phyloP scores from a whole-genome alignment of 2,329 filamentous ascomycete species.

The Graphilbum sp. region DNA sequence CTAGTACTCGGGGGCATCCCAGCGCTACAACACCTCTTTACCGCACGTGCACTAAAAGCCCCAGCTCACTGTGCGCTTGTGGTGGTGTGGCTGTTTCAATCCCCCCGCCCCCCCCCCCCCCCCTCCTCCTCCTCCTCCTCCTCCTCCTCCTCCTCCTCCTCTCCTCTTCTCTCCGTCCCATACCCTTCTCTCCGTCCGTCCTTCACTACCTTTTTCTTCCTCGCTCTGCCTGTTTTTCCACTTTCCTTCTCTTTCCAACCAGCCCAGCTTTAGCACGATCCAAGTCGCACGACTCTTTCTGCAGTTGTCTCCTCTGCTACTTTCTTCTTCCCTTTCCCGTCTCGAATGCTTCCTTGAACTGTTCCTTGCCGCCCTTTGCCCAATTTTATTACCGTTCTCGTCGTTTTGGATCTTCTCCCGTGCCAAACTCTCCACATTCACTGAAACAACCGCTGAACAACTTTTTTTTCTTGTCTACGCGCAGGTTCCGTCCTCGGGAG shows the following conservation, averaged over 20 bases:
- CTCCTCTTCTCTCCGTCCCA: too few species aligned
- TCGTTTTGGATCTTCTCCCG: not conserved
- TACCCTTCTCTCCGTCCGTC: conserved; percentile 6
- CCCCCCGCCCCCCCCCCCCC: too few species aligned
- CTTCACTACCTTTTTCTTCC: conserved; percentile 6
- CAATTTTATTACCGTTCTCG: not conserved
- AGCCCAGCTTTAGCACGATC: not conserved
- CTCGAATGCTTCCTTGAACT: not conserved
- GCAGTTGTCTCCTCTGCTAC: not conserved
- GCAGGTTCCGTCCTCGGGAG: too few species aligned
- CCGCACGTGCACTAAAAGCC: too few species aligned
- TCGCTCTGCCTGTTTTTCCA: conserved; percentile 2
- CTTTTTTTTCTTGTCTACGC: too few species aligned
- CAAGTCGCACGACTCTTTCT: not conserved
- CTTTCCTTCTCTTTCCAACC: not conserved
- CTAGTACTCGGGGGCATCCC: too few species aligned
- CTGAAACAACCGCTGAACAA: too few species aligned
- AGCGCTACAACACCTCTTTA: too few species aligned
- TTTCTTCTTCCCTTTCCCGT: not conserved
- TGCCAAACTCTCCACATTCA: not conserved
- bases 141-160: too few species aligned
- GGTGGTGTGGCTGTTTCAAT: too few species aligned
- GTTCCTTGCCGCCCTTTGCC: not conserved
- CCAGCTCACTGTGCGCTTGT: too few species aligned
- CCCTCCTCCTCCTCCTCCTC: too few species aligned